Percentiles rank a stretch among this genome's conserved stretches.
Evolutionary conservation across 1,284 basidiomycete species (phyloP).

Genomic region (Ganoderma sp.): DNA sequence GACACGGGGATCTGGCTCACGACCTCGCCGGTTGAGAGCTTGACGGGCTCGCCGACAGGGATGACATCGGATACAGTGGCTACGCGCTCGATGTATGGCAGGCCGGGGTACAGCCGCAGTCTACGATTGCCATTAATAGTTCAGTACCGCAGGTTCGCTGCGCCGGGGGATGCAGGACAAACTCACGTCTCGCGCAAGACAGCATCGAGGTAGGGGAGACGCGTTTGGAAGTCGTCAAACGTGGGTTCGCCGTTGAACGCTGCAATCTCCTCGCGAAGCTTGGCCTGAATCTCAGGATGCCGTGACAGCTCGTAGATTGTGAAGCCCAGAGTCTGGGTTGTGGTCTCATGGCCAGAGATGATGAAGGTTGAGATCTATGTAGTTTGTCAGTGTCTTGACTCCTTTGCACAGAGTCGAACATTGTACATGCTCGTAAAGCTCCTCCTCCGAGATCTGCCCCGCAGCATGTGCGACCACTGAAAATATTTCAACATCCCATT

Average conservation of each 20-base stretch:
- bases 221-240: constrained; percentile 39
- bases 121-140: constrained; percentile 14
- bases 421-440: constrained; percentile 25
- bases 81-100: constrained; percentile 33
- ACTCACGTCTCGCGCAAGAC: constrained; percentile 34
- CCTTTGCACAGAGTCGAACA: neutral
- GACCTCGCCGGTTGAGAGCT: constrained; percentile 27
- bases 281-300: constrained; percentile 37
- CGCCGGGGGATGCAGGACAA: neutral
- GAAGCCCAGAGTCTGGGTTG: constrained; percentile 33
- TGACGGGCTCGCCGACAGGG: constrained; percentile 34
- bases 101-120: constrained; percentile 34
- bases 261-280: constrained; percentile 37
- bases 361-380: constrained; percentile 29
- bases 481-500: neutral
- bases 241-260: constrained; percentile 34
- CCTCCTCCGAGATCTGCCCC: constrained; percentile 15
- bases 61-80: constrained; percentile 33
- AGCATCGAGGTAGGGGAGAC: constrained; percentile 40
- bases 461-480: constrained; percentile 12
- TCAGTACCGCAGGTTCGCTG: no score
- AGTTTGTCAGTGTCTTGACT: neutral
- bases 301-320: constrained; percentile 38
- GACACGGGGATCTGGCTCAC: constrained; percentile 28
- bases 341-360: constrained; percentile 38